Evolutionary conservation across 345 rosid species (phyloP).

Genomic region (Acer saccharum): DNA sequence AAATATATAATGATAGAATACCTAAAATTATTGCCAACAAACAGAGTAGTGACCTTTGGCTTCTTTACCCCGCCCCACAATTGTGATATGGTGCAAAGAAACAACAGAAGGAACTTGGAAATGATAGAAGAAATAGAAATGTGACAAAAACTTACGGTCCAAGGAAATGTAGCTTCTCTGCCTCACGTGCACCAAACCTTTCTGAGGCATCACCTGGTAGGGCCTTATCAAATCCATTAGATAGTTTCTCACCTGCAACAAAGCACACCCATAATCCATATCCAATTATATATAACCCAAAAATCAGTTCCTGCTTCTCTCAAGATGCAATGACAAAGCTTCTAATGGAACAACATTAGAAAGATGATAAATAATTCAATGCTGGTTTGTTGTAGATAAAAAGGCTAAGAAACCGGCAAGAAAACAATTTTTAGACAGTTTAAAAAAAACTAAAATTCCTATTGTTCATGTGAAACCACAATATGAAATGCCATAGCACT

Average conservation of each 20-base stretch:
- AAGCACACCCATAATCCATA: slow-evolving; percentile 27
- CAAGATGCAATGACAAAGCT: background rate
- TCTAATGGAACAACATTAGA: background rate
- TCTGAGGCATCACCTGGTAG: slow-evolving; percentile 57
- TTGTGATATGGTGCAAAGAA: background rate
- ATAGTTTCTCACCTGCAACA: slow-evolving; percentile 52
- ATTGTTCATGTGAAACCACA: background rate
- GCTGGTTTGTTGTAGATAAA: background rate
- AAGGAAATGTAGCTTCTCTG: slow-evolving; percentile 73
- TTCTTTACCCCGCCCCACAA: background rate
- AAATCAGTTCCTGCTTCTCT: background rate
- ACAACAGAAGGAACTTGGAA: background rate
- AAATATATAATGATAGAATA: background rate
- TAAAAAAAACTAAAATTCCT: background rate
- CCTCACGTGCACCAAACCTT: slow-evolving; percentile 71
- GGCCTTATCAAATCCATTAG: slow-evolving; percentile 35
- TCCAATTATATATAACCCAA: background rate
- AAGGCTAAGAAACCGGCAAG: slow-evolving; percentile 9
- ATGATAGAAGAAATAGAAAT: background rate
- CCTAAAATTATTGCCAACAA: background rate
- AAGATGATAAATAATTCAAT: background rate
- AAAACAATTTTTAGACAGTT: background rate
- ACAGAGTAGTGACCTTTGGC: background rate
- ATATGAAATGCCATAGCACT: background rate
- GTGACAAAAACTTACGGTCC: slow-evolving; percentile 63